Base-by-base conservation (phyloP, 495 filamentous ascomycete species). In the Aspergillus steynii region DNA sequence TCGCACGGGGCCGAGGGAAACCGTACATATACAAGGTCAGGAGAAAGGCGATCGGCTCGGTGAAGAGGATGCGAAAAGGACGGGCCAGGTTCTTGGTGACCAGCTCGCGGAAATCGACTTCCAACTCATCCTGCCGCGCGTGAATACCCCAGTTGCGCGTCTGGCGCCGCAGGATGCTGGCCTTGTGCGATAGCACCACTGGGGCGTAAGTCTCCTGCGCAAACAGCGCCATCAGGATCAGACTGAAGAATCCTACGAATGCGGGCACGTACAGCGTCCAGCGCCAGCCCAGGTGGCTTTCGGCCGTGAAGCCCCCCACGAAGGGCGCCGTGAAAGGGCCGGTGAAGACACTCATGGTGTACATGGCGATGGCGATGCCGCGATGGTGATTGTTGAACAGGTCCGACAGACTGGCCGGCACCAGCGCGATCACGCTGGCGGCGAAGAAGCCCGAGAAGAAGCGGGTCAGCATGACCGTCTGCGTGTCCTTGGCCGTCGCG, bases 401-500 rank as follows among this genome's bases (percentile, higher is more conserved):
- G 61, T 84, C 82, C 4, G 79, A 77, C 27, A 83, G 74, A 3
- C 76, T 74, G 0, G 78, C 81, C 0, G 76, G 81, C 3, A 83
- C 81, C 10, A 81, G 68, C 3, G 80, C 75, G 2, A 84, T 71
- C 0, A 81, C 75, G 57, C 76, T 79, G 1, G 80, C 80, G 0
- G 76, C 74, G 61, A 78, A 83, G 26, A 83, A 65, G 0, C 82
- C 82, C 4, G 69, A 65, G 63, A 82, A 78, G 62, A 82, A 82
- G 4, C 80, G 73, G 27, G 68, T 72, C 14, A 83, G 71, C 68
- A 85, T 74, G 28, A 85, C 50, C 0, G 82, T 85, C 55, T 86
- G 78, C 0, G 85, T 61, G 58, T 87, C 84, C 47, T 78, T 84
- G 71, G 73, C 84, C 77, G 81, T 73, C 5, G 81, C 84, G 29